Evolutionary conservation across 164 flowering plant genomes (phyloP).

Genomic region (Echeveria elegans): DNA sequence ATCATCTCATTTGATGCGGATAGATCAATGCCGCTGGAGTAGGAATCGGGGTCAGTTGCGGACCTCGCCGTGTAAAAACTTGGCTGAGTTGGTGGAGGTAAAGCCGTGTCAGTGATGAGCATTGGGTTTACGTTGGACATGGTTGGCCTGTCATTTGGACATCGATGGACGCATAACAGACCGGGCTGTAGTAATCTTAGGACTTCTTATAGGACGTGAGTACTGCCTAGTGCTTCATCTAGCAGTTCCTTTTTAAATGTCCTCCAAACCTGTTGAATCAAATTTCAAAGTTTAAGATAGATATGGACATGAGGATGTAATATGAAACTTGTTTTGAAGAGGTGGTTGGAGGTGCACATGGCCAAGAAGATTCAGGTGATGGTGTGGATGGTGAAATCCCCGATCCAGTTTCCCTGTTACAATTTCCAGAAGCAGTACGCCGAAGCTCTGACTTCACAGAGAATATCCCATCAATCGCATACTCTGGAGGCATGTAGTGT

Average conservation of each 20-base stretch:
- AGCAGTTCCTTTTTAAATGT: constrained; percentile 14
- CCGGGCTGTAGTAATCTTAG: constrained; percentile 15
- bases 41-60: constrained; percentile 5
- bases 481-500: constrained; percentile 20
- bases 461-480: constrained; percentile 16
- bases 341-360: not conserved
- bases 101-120: constrained; percentile 5
- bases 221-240: constrained; percentile 11
- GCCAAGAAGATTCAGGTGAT: constrained; percentile 9
- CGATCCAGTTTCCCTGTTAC: constrained; percentile 14
- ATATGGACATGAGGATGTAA: not conserved
- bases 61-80: constrained; percentile 6
- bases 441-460: constrained; percentile 19
- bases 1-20: not conserved
- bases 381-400: constrained; percentile 7
- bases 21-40: not conserved
- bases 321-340: not conserved
- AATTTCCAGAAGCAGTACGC: constrained; percentile 11
- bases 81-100: constrained; percentile 9
- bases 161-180: constrained; percentile 17
- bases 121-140: constrained; percentile 13
- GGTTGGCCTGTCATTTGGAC: constrained; percentile 15
- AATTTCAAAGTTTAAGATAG: not conserved
- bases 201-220: constrained; percentile 12
- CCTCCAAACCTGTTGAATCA: constrained; percentile 15